Evolutionary conservation across 2,329 filamentous ascomycete genomes (phyloP).

Genomic region (Colletotrichum incanum): DNA sequence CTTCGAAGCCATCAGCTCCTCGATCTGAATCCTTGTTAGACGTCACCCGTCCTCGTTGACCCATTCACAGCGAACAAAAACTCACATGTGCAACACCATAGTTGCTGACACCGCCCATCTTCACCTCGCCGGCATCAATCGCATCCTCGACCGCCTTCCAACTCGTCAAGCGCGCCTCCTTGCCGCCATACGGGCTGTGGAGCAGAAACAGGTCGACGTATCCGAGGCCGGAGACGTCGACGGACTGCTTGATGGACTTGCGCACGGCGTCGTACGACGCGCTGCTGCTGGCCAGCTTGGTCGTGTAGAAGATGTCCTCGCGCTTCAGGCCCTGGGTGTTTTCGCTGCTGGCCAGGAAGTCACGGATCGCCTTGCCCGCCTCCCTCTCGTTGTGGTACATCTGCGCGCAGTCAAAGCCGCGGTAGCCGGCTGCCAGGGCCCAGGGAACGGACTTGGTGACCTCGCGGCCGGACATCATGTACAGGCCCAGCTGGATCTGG

Average conservation of each 20-base stretch:
- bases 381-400: conserved; percentile 80
- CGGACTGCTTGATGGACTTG: conserved; percentile 75
- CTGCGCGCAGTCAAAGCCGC: conserved; percentile 68
- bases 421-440: conserved; percentile 69
- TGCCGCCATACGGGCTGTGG: conserved; percentile 85
- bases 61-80: conserved; percentile 33
- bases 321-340: conserved; percentile 70
- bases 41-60: accelerated
- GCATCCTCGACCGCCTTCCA: conserved; percentile 86
- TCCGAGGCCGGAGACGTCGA: conserved; percentile 76
- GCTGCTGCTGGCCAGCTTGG: conserved; percentile 79
- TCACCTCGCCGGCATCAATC: conserved; percentile 79
- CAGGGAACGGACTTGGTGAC: conserved; percentile 70
- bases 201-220: conserved; percentile 87
- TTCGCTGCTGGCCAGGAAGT: conserved; percentile 65
- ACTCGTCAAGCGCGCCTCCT: conserved; percentile 76
- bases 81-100: conserved; percentile 82
- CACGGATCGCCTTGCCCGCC: conserved; percentile 75
- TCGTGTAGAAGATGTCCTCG: conserved; percentile 84
- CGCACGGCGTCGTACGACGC: conserved; percentile 78
- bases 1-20: conserved; percentile 77
- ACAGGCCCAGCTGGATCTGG: conserved; percentile 81
- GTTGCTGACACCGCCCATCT: conserved; percentile 83
- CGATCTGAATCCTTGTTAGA: conserved; percentile 62
- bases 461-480: conserved; percentile 77